Evolutionary conservation across 257 asterid species (phyloP).

Genomic region (Perilla frutescens): DNA sequence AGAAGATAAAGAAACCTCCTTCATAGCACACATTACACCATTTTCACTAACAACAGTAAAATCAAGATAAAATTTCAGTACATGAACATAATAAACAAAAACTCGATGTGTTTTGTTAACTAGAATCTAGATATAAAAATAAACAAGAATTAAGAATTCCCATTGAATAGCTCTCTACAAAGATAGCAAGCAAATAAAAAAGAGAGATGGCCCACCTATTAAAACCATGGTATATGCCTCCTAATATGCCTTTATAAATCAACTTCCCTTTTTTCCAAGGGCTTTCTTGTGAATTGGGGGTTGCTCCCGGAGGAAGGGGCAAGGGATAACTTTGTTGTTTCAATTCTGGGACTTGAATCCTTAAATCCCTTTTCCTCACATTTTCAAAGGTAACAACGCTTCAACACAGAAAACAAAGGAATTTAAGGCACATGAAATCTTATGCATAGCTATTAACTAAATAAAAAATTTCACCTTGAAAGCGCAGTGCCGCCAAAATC

Average conservation of each 20-base stretch:
- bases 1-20: conserved; percentile 57
- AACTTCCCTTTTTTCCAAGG: conserved; percentile 81
- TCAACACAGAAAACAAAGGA: too few species aligned
- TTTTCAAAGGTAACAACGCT: too few species aligned
- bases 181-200: conserved; percentile 6
- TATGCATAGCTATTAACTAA: too few species aligned
- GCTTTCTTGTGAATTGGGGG: conserved; percentile 60
- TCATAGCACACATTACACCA: conserved; percentile 88
- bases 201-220: conserved; percentile 54
- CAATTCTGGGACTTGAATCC: conserved; percentile 55
- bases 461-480: too few species aligned
- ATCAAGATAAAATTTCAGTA: conserved; percentile 4
- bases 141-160: background rate
- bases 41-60: conserved; percentile 56
- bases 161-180: too few species aligned
- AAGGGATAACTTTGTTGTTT: conserved; percentile 60
- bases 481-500: too few species aligned
- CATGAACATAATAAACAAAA: too few species aligned
- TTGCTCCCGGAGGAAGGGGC: too few species aligned
- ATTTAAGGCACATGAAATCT: too few species aligned
- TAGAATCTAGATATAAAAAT: background rate
- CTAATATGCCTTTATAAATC: conserved; percentile 49
- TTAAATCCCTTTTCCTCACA: conserved; percentile 52
- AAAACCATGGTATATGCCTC: conserved; percentile 71
- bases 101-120: background rate